Base-by-base conservation (phyloP, 176 grass and related monocot species). In the Lolium perenne region DNA sequence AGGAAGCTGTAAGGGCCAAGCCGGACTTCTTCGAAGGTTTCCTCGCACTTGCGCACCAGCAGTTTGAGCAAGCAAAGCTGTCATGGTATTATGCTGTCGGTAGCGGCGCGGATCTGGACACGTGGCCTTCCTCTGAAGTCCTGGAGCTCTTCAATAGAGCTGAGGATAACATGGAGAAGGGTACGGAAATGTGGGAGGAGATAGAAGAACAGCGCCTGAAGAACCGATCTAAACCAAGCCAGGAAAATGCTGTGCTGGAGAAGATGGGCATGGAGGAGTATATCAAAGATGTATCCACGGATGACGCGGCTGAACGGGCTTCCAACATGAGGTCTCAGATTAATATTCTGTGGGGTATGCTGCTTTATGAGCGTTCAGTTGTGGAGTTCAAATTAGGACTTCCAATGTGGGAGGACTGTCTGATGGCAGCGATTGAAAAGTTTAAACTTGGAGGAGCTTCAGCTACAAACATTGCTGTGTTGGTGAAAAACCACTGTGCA, bases 61-160 rank as follows among this genome's bases (percentile, higher is more conserved):
- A 97, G 25, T 97, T 97, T 90, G 94, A 97, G 48, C 92, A 88
- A 75, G 92, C 94, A 75, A 97, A 92, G 74, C 87, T 97, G 11
- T 84, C 87, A 57, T 97, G 94, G 94, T 97, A 86, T 65, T 88
- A 97, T 38, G 89, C 92, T 35, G 65, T 94, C 38, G 94, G 92
- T 62, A 87, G 32, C 71, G 76, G 85, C 0, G 70, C 72, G 8
- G 80, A 88, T 70, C 75, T 89, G 40, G 82, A 92, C 69, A 62
- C 74, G 1, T 89, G 81, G 82, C 82, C 82, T 29, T 87, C 84
- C 18, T 86, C 82, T 32, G 75, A 90, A 71, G 80, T 92, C 53
- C 72, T 94, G 60, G 87, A 94, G 49, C 86, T 97, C 76, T 97
- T 94, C 54, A 92, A 97, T 51, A 93, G 84, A 56, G 83, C 94